A percentile compares a stretch with the other conserved stretches of the same genome.
Conservation (phyloP, 805 yeast species). For the Myxozyma nipponensis region DNA sequence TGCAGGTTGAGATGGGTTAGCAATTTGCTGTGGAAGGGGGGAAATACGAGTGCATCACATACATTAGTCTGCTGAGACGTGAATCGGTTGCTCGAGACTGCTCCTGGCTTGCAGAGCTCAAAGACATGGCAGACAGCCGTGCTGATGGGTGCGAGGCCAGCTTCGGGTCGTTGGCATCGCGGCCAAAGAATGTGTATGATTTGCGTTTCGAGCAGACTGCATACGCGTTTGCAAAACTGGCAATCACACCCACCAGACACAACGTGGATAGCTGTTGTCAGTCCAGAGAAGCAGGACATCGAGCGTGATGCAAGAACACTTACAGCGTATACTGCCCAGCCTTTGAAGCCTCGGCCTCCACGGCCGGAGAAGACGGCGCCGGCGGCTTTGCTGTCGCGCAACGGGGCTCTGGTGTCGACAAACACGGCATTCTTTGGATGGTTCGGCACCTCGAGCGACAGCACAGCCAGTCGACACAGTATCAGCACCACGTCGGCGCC, state of each 20-base stretch:
- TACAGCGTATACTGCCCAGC: slow-evolving; percentile 3
- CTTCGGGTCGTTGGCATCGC: slow-evolving; percentile 13
- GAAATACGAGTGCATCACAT: too few relatives aligned
- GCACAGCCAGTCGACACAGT: slow-evolving; percentile 10
- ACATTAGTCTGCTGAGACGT: not conserved
- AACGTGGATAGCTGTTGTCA: slow-evolving; percentile 12
- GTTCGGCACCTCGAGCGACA: not conserved
- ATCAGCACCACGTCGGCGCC: slow-evolving; percentile 14
- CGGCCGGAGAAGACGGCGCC: slow-evolving; percentile 12
- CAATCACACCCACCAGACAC: slow-evolving; percentile 3
- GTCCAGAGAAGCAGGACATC: not conserved
- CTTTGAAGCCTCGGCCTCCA: not conserved
- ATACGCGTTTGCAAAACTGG: slow-evolving; percentile 20
- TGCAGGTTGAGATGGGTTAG: too few relatives aligned
- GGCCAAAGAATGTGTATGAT: slow-evolving; percentile 20
- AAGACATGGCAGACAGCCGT: not conserved
- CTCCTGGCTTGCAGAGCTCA: not conserved
- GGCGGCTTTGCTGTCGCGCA: slow-evolving; percentile 13
- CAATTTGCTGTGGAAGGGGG: not conserved
- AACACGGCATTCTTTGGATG: slow-evolving; percentile 7
- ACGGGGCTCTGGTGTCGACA: not conserved
- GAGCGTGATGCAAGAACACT: not conserved
- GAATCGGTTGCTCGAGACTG: not conserved
- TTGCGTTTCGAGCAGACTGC: slow-evolving; percentile 14
- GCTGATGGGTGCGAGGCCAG: not conserved